A percentile compares a stretch with the other conserved stretches of the same genome.
Conservation (phyloP, 176 grass and related monocot species). For the Oryza australiensis region DNA sequence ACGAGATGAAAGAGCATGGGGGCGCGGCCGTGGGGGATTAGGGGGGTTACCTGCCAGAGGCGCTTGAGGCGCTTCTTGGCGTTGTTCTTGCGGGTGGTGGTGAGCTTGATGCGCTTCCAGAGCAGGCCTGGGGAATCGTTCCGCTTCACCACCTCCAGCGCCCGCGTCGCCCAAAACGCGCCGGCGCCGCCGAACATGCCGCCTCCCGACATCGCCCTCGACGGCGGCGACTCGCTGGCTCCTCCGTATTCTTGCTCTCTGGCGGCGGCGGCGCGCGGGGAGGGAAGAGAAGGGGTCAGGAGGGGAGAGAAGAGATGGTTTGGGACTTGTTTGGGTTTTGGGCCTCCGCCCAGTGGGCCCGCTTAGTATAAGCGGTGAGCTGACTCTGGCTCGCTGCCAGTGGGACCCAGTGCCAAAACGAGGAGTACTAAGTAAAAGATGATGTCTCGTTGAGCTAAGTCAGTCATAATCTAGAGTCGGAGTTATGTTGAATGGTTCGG, state of each 20-base stretch:
- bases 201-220: conserved; percentile 42
- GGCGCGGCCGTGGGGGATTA: background rate
- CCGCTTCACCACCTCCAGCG: conserved; percentile 79
- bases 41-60: conserved; percentile 76
- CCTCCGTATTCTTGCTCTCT: background rate
- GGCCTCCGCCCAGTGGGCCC: background rate
- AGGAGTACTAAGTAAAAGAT: no score
- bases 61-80: conserved; percentile 87
- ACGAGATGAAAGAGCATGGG: background rate
- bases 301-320: background rate
- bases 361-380: background rate
- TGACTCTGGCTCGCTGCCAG: background rate
- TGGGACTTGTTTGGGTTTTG: background rate
- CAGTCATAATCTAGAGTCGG: no score
- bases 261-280: conserved; percentile 15
- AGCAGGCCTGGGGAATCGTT: conserved; percentile 64
- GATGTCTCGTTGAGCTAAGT: no score
- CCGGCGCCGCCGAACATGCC: conserved; percentile 52
- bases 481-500: no score
- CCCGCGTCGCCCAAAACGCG: conserved; percentile 80
- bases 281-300: background rate
- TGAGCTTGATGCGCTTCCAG: conserved; percentile 96
- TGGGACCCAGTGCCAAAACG: background rate
- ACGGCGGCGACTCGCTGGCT: background rate
- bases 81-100: conserved; percentile 88